These are phyloP conservation scores for Capillidium heterosporum DNA, from an alignment of 371 early-diverging fungal species.

Conservation along the genomic window DNA sequence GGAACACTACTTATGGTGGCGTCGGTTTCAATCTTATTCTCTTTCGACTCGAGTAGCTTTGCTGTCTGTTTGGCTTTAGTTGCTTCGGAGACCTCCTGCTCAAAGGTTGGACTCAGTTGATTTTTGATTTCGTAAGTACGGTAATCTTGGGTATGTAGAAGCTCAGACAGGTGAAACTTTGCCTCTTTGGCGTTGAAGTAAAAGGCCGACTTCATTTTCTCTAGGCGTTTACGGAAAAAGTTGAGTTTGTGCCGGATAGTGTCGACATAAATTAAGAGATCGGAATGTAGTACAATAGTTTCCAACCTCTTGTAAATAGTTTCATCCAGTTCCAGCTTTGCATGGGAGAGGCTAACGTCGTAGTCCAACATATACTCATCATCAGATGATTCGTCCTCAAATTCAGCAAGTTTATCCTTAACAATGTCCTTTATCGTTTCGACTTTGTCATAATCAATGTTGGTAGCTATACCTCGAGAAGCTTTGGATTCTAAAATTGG, in stretches of 20 bases:
- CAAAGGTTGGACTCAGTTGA: neutral
- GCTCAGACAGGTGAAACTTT: neutral
- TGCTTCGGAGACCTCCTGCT: neutral
- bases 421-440: no score
- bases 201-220: neutral
- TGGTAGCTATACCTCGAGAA: no score
- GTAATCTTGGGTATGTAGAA: neutral
- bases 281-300: neutral
- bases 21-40: neutral
- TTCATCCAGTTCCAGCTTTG: neutral
- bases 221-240: neutral
- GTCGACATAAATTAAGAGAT: neutral
- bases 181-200: neutral
- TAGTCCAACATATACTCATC: conserved; percentile 4
- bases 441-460: no score
- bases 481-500: no score
- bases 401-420: no score
- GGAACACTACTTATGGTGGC: no score
- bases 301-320: neutral
- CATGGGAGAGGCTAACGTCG: conserved; percentile 4
- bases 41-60: neutral
- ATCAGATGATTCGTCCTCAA: no score
- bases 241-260: neutral
- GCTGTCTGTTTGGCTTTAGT: neutral
- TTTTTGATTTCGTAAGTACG: neutral